phyloP scores from a whole-genome alignment of 345 rosid genomes.

The Linum usitatissimum region DNA sequence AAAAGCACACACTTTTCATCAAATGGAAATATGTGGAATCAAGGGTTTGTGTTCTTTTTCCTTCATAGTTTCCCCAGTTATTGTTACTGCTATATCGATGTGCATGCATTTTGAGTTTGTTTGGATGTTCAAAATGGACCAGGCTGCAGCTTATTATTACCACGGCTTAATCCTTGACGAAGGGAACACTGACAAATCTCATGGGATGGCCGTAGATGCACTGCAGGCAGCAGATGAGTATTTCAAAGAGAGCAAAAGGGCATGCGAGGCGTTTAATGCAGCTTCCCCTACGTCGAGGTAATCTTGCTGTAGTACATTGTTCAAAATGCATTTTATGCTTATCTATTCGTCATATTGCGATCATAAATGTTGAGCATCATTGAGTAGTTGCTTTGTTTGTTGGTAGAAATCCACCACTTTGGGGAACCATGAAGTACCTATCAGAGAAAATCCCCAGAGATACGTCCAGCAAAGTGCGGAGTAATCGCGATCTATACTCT shows the following conservation, averaged over 20 bases:
- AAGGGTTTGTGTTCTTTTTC: conserved; percentile 36
- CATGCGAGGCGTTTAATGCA: conserved; percentile 62
- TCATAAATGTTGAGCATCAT: not conserved
- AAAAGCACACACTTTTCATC: conserved; percentile 67
- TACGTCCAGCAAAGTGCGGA: conserved; percentile 16
- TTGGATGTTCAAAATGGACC: conserved; percentile 12
- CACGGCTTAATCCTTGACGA: conserved; percentile 97
- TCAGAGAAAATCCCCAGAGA: conserved; percentile 23
- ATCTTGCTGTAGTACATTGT: not conserved
- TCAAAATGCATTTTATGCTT: too few species aligned
- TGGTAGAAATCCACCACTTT: conserved; percentile 22
- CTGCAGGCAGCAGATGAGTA: conserved; percentile 91
- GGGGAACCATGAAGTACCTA: conserved; percentile 29
- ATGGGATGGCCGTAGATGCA: conserved; percentile 94
- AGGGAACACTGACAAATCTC: conserved; percentile 92
- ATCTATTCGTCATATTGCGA: too few species aligned
- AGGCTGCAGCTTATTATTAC: conserved; percentile 99
- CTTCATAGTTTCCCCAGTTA: not conserved
- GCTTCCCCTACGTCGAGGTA: conserved; percentile 81
- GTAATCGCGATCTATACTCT: conserved; percentile 9
- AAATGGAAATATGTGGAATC: conserved; percentile 93
- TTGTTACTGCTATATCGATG: not conserved
- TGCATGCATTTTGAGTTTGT: too few species aligned
- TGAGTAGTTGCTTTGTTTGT: not conserved
- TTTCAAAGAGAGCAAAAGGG: conserved; percentile 74